Conservation (phyloP, 768 basidiomycete genomes). For the Hydnum rufescens region DNA sequence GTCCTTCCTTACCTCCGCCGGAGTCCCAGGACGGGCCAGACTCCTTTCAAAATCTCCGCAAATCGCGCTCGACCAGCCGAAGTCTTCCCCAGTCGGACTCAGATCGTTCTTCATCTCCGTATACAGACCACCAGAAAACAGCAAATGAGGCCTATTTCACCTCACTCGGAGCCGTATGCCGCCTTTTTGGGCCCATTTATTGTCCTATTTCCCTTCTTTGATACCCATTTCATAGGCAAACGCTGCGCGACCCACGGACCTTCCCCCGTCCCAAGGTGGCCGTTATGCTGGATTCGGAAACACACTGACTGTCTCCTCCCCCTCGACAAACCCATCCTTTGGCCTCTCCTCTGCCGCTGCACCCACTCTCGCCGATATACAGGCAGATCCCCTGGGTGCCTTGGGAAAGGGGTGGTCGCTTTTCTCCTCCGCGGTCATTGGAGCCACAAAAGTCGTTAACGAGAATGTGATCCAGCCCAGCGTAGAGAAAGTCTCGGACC, state of each 20-base stretch:
- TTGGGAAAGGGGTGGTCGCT: constrained; percentile 90
- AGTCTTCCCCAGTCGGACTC: no score
- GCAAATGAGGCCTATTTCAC: constrained; percentile 79
- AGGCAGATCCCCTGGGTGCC: constrained; percentile 70
- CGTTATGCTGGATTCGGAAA: constrained; percentile 85
- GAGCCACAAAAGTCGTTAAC: constrained; percentile 57
- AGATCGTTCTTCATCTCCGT: no score
- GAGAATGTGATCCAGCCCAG: constrained; percentile 85
- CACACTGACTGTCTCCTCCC: constrained; percentile 39
- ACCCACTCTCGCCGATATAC: constrained; percentile 62
- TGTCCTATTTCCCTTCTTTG: not conserved
- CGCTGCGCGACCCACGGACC: constrained; percentile 47
- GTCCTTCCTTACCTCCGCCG: constrained; percentile 47
- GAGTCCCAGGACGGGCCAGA: constrained; percentile 39
- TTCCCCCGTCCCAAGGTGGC: constrained; percentile 88
- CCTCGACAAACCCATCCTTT: constrained; percentile 42
- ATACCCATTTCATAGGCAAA: constrained; percentile 27
- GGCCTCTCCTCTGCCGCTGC: constrained; percentile 59
- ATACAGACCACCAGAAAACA: constrained; percentile 36
- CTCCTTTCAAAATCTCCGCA: constrained; percentile 67
- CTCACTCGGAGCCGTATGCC: constrained; percentile 36
- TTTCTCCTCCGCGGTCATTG: constrained; percentile 68
- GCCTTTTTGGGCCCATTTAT: not conserved
- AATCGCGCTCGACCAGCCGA: no score
- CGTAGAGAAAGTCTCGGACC: constrained; percentile 62